Evolutionary conservation across 352 stramenopile genomes (phyloP).

Genomic region (Blastocystis hominis): DNA sequence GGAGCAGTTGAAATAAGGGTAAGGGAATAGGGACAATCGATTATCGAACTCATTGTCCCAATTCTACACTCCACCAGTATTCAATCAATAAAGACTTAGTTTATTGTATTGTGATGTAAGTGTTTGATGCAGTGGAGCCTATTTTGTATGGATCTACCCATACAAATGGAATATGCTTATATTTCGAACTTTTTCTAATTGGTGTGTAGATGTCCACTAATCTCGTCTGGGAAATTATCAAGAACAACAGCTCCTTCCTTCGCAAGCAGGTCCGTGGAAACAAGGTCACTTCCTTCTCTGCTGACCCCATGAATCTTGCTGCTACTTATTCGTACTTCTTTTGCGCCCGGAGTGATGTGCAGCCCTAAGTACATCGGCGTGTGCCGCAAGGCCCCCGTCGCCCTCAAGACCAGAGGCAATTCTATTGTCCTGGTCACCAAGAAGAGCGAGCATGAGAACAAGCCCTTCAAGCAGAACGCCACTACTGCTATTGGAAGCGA

Average conservation of each 20-base stretch:
- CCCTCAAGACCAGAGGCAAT: conserved; percentile 10
- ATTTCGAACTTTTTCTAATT: neutral
- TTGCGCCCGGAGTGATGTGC: neutral
- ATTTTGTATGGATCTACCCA: neutral
- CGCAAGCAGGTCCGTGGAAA: conserved; percentile 38
- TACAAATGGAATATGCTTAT: neutral
- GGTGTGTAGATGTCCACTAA: conserved; percentile 39
- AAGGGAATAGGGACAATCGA: neutral
- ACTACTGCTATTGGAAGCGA: neutral
- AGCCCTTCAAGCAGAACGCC: conserved; percentile 31
- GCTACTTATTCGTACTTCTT: neutral
- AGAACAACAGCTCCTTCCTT: conserved; percentile 42
- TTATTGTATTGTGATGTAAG: conserved; percentile 56
- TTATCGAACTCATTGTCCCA: neutral
- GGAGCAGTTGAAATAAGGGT: neutral
- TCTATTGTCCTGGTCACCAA: conserved; percentile 11
- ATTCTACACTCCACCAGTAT: conserved; percentile 14
- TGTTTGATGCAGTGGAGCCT: neutral
- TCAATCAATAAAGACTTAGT: conserved; percentile 38
- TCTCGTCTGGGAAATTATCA: conserved; percentile 49
- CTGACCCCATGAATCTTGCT: conserved; percentile 21
- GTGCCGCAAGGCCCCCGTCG: conserved; percentile 23
- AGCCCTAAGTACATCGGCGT: conserved; percentile 49
- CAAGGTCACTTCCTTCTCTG: conserved; percentile 50
- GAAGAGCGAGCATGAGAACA: conserved; percentile 25